Evolutionary conservation across 2,329 filamentous ascomycete genomes (phyloP).

Genomic region (Fonsecaea multimorphosa): DNA sequence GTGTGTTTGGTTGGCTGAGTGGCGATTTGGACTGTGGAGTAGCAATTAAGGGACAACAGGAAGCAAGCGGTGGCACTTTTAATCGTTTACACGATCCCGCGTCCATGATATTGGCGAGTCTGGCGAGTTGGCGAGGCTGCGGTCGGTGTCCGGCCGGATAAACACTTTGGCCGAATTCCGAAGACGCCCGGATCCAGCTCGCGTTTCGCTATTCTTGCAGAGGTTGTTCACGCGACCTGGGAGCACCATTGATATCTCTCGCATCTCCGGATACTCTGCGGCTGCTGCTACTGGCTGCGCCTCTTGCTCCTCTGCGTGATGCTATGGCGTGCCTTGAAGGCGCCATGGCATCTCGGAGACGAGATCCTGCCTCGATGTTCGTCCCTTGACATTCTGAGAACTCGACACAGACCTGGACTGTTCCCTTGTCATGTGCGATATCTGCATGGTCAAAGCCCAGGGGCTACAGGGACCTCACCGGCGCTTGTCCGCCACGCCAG

Average conservation of each 20-base stretch:
- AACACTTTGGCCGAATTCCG: background rate
- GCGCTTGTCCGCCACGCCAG: constrained; percentile 21
- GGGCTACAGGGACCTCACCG: background rate
- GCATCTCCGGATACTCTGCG: constrained; percentile 1
- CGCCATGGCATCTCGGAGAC: constrained; percentile 27
- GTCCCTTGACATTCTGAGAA: background rate
- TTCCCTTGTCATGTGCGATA: background rate
- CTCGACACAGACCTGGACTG: background rate
- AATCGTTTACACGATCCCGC: background rate
- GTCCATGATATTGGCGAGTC: too few relatives aligned
- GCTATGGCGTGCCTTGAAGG: constrained; percentile 30
- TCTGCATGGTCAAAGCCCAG: constrained; percentile 15
- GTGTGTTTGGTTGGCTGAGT: background rate
- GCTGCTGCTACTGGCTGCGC: background rate
- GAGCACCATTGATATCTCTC: background rate
- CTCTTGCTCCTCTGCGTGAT: constrained; percentile 25
- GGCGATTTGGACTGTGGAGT: background rate
- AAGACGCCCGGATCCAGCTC: background rate
- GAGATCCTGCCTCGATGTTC: constrained; percentile 2
- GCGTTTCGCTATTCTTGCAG: background rate
- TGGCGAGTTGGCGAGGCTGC: background rate
- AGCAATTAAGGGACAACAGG: background rate
- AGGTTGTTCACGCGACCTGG: background rate
- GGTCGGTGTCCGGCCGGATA: background rate
- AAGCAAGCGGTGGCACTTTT: background rate